phyloP scores from a whole-genome alignment of 306 rosid genomes.

The Abrus pulchellus region DNA sequence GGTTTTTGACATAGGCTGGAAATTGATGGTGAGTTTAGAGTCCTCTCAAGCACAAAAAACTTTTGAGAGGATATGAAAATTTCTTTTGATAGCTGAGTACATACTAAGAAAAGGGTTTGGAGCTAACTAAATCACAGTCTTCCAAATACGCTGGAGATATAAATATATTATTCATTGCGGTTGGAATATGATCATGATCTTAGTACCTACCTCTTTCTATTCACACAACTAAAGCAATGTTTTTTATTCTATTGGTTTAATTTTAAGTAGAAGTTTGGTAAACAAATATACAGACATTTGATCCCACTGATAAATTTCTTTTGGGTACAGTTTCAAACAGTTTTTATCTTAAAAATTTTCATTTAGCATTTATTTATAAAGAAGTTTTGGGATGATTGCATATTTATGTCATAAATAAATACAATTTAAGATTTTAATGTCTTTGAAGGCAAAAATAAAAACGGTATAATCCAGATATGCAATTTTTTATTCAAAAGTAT shows the following conservation, averaged over 20 bases:
- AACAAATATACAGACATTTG: not conserved
- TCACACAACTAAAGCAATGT: not conserved
- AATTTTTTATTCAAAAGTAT: too few relatives aligned
- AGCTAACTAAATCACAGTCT: not conserved
- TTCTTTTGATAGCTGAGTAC: not conserved
- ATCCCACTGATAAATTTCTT: not conserved
- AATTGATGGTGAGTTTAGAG: not conserved
- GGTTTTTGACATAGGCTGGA: not conserved
- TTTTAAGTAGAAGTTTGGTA: slow-evolving; percentile 14
- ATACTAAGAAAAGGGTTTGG: not conserved
- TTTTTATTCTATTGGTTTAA: not conserved
- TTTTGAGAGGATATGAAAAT: not conserved
- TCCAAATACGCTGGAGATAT: not conserved
- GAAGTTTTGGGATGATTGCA: not conserved
- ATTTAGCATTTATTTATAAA: too few relatives aligned
- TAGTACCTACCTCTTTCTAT: not conserved
- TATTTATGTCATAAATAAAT: too few relatives aligned
- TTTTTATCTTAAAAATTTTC: too few relatives aligned
- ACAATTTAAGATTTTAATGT: not conserved
- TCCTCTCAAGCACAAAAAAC: not conserved
- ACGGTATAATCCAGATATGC: not conserved
- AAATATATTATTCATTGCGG: not conserved
- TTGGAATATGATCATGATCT: slow-evolving; percentile 33
- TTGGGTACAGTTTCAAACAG: not conserved
- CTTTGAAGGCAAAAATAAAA: not conserved